Evolutionary conservation across 345 rosid genomes (phyloP).

Genomic region (Bruguiera sexangula): DNA sequence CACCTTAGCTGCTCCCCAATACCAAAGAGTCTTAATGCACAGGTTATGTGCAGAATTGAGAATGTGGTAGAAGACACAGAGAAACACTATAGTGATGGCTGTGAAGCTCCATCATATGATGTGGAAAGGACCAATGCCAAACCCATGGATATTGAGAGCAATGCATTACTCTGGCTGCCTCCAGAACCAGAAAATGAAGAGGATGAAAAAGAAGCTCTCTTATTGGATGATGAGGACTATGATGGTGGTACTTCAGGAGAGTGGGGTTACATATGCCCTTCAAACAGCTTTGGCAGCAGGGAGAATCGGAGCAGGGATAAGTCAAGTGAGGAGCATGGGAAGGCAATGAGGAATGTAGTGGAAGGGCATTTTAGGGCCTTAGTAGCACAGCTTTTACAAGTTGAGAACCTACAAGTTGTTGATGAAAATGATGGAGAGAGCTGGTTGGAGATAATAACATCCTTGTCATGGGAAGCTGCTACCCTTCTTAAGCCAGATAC

Average conservation of each 20-base stretch:
- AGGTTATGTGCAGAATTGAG: conserved; percentile 39
- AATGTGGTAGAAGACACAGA: conserved; percentile 40
- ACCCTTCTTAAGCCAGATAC: conserved; percentile 85
- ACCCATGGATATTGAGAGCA: conserved; percentile 84
- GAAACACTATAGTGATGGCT: conserved; percentile 46
- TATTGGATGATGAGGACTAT: conserved; percentile 59
- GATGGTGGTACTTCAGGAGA: conserved; percentile 68
- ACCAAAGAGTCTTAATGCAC: conserved; percentile 39
- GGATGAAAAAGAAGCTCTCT: conserved; percentile 65
- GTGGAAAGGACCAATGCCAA: conserved; percentile 41
- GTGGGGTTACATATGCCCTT: conserved; percentile 58
- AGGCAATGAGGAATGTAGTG: conserved; percentile 73
- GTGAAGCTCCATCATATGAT: conserved; percentile 49
- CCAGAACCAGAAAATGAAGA: conserved; percentile 97
- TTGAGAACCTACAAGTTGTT: conserved; percentile 60
- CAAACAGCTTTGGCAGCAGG: conserved; percentile 70
- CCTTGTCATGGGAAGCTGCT: conserved; percentile 96
- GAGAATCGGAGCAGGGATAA: conserved; percentile 56
- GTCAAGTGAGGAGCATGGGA: conserved; percentile 69
- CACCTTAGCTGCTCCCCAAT: conserved; percentile 49
- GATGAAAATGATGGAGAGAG: conserved; percentile 57
- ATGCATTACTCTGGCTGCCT: conserved; percentile 81
- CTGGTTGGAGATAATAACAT: conserved; percentile 86
- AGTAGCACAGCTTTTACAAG: conserved; percentile 83
- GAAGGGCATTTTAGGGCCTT: conserved; percentile 93